Evolutionary conservation across 495 filamentous ascomycete species (phyloP).

Genomic region (Talaromyces wortmannii): DNA sequence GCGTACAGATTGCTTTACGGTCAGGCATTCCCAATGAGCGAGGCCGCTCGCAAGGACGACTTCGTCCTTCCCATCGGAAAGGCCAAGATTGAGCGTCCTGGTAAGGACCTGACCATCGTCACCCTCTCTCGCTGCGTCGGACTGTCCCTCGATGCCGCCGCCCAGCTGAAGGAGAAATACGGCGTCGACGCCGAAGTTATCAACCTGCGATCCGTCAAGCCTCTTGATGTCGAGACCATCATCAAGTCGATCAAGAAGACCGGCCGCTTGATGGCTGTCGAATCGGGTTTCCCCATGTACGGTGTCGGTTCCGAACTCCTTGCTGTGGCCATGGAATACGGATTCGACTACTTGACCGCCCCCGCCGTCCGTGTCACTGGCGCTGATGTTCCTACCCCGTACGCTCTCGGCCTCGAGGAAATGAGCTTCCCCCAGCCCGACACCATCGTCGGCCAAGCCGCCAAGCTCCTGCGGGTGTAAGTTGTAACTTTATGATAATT

Average conservation of each 20-base stretch:
- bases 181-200: conserved; percentile 94
- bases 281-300: conserved; percentile 93
- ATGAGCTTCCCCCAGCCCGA: conserved; percentile 87
- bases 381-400: conserved; percentile 93
- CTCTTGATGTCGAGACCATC: conserved; percentile 89
- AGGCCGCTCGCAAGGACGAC: conserved; percentile 88
- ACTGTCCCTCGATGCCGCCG: conserved; percentile 81
- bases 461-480: conserved; percentile 76
- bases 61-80: conserved; percentile 96
- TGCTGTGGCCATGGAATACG: conserved; percentile 93
- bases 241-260: conserved; percentile 98
- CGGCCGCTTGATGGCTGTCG: conserved; percentile 80
- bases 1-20: conserved; percentile 74
- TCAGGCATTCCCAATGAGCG: conserved; percentile 89
- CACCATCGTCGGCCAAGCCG: conserved; percentile 74
- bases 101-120: conserved; percentile 94
- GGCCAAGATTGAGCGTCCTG: conserved; percentile 94
- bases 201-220: conserved; percentile 96
- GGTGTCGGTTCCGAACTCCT: conserved; percentile 90
- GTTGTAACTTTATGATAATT: conserved; percentile 39
- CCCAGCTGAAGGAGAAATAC: conserved; percentile 88
- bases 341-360: conserved; percentile 92
- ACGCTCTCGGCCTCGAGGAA: conserved; percentile 79
- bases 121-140: conserved; percentile 92
- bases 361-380: conserved; percentile 90